These are phyloP conservation scores for Melampsora larici-populina DNA, from an alignment of 1,284 basidiomycete species.

Conservation along the genomic window DNA sequence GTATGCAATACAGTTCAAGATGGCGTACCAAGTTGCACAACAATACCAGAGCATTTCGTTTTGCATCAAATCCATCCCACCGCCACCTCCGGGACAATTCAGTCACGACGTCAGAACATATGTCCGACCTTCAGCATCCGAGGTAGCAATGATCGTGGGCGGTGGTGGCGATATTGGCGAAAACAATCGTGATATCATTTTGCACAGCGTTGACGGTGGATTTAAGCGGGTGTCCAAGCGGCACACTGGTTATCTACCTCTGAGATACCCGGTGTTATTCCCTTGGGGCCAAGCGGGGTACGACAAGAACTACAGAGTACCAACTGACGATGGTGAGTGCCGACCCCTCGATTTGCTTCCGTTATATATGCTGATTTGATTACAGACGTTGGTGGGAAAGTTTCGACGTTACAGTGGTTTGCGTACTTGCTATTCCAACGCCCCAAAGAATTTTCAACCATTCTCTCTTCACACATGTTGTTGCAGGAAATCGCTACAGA, in stretches of 20 bases:
- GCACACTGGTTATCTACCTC: not conserved
- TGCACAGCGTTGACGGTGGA: too few species aligned
- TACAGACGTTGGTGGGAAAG: not conserved
- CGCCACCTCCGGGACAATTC: too few species aligned
- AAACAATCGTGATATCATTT: not conserved
- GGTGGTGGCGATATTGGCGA: not conserved
- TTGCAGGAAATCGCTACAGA: conserved; percentile 7
- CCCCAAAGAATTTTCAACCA: not conserved
- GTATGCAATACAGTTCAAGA: not conserved
- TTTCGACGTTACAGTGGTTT: not conserved
- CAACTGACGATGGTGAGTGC: not conserved
- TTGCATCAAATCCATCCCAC: not conserved
- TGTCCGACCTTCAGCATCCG: not conserved
- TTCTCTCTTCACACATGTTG: too few species aligned
- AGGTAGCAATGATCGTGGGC: not conserved
- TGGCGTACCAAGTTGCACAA: not conserved
- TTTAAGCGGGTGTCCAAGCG: not conserved
- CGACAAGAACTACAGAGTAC: not conserved
- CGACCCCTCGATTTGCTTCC: too few species aligned
- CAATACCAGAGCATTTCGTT: not conserved
- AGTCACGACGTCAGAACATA: not conserved
- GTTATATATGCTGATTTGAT: not conserved
- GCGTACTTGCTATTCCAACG: not conserved
- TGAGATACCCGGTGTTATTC: conserved; percentile 7
- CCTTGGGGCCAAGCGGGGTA: conserved; percentile 1